phyloP scores from a whole-genome alignment of 2,329 filamentous ascomycete genomes.

The Chaetomium sp. region DNA sequence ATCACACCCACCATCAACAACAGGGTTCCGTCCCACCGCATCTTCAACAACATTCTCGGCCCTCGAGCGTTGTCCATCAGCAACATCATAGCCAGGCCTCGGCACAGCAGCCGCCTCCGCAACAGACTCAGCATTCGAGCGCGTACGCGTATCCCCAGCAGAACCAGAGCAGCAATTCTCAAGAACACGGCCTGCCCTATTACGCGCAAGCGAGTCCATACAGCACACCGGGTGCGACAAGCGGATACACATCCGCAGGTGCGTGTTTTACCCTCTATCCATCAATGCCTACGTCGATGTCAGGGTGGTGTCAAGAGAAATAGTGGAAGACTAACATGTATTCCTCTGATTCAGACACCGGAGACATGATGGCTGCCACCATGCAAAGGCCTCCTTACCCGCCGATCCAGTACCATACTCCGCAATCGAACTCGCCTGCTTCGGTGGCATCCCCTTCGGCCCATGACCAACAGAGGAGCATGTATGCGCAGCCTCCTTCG shows the following conservation, averaged over 20 bases:
- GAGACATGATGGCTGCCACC: conserved; percentile 61
- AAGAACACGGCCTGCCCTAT: conserved; percentile 57
- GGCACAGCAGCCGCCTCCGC: conserved; percentile 49
- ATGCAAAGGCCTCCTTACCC: conserved; percentile 78
- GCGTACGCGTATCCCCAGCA: conserved; percentile 68
- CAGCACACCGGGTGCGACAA: conserved; percentile 72
- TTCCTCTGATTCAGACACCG: conserved; percentile 40
- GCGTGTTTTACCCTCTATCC: conserved; percentile 34
- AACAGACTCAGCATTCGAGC: conserved; percentile 52
- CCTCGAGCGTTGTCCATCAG: conserved; percentile 66
- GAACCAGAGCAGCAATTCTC: conserved; percentile 53
- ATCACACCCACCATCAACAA: conserved; percentile 67
- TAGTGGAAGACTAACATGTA: not conserved
- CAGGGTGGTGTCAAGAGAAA: no score
- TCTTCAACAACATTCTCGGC: conserved; percentile 64
- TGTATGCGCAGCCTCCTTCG: conserved; percentile 74
- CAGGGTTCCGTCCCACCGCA: conserved; percentile 63
- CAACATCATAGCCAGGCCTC: conserved; percentile 63
- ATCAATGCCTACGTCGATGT: no score
- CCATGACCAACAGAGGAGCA: conserved; percentile 81
- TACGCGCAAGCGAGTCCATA: conserved; percentile 75
- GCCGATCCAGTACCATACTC: conserved; percentile 85
- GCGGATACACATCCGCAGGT: conserved; percentile 85
- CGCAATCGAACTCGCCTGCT: conserved; percentile 89
- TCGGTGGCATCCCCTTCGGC: conserved; percentile 84